Evolutionary conservation across 179 eudicot genomes (phyloP).

Genomic region (Pouteria campechiana): DNA sequence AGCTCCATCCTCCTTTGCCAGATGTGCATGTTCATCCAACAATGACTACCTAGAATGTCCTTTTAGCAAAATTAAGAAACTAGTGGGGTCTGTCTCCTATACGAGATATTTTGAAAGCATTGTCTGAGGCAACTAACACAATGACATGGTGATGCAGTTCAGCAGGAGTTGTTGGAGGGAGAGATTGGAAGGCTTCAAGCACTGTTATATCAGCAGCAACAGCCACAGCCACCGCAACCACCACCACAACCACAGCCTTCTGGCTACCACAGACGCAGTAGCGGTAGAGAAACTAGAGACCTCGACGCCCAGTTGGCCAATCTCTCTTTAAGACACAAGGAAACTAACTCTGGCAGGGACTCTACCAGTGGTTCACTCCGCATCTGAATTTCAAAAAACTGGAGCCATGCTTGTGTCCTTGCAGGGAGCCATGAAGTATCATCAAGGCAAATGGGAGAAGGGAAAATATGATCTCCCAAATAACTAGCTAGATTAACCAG

Average conservation of each 20-base stretch:
- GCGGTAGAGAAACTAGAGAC: slow-evolving; percentile 47
- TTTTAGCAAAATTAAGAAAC: too few relatives aligned
- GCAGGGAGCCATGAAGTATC: too few relatives aligned
- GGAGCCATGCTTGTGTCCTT: too few relatives aligned
- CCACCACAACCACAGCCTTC: slow-evolving; percentile 23
- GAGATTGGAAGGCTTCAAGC: slow-evolving; percentile 64
- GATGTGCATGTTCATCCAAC: too few relatives aligned
- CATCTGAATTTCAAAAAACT: too few relatives aligned
- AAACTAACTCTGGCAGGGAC: slow-evolving; percentile 14
- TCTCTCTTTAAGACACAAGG: slow-evolving; percentile 21
- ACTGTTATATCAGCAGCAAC: slow-evolving; percentile 44
- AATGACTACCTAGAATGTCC: too few relatives aligned
- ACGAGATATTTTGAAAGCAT: too few relatives aligned
- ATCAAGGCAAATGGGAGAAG: too few relatives aligned
- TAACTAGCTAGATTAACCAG: too few relatives aligned
- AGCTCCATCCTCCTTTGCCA: too few relatives aligned
- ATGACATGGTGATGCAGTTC: slow-evolving; percentile 36
- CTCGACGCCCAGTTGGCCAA: slow-evolving; percentile 22
- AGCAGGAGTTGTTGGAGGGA: slow-evolving; percentile 72
- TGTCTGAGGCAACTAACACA: neutral
- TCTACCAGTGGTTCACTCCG: slow-evolving; percentile 13
- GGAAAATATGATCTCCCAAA: too few relatives aligned
- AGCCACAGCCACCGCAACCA: slow-evolving; percentile 26
- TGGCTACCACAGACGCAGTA: slow-evolving; percentile 34
- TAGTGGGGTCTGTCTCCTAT: too few relatives aligned